Evolutionary conservation across 139 green algal species (phyloP).

Genomic region (Coelastrella sp.): DNA sequence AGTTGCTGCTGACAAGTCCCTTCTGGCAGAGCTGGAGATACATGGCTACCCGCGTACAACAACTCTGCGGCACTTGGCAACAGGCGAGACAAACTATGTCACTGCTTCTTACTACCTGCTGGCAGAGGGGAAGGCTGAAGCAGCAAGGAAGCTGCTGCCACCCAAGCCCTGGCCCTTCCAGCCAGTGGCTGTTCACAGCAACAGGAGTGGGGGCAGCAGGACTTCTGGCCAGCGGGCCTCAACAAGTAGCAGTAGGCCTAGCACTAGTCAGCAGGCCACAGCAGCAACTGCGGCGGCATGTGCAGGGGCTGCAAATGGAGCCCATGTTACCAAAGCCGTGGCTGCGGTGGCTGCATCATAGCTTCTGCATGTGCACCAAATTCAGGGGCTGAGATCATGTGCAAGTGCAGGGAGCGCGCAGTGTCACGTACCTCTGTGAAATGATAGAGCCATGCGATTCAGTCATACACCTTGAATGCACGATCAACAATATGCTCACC

Average conservation of each 20-base stretch:
- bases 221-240: neutral
- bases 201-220: constrained; percentile 32
- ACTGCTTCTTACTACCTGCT: constrained; percentile 75
- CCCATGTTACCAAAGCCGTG: neutral
- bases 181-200: constrained; percentile 24
- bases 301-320: neutral
- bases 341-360: neutral
- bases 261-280: neutral
- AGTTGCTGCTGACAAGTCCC: constrained; percentile 9
- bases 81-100: constrained; percentile 64
- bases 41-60: constrained; percentile 51
- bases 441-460: no score
- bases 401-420: no score
- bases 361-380: no score
- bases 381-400: no score
- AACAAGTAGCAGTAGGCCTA: constrained; percentile 2
- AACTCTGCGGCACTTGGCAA: constrained; percentile 51
- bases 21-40: constrained; percentile 61
- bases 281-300: neutral
- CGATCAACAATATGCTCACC: no score
- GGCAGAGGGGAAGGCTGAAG: constrained; percentile 61
- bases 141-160: constrained; percentile 36
- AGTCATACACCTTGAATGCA: no score
- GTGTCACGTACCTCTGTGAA: no score
- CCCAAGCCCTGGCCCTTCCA: constrained; percentile 27